Evolutionary conservation across 2,329 filamentous ascomycete genomes (phyloP), one percentile per base, ranked within the genome.

Genomic region (Diaporthe humulicola): DNA sequence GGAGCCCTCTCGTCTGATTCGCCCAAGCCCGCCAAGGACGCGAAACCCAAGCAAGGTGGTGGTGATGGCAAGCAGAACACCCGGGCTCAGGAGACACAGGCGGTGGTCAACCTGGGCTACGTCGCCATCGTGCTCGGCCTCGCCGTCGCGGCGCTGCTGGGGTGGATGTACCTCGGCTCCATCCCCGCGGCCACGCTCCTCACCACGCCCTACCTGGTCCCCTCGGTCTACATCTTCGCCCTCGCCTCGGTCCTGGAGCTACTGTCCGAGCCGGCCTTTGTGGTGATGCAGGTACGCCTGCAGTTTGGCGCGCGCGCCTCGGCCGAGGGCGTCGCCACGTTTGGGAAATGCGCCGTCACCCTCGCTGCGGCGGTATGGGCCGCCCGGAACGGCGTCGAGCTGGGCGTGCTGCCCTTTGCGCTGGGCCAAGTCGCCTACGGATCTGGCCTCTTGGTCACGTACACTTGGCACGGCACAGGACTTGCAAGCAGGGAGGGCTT

Each of bases 341-440:
- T 98, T 64, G 80, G 92, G 45, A 93, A 95, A 78, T 98, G 96
- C 79, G 78, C 93, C 50, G 87, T 91, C 19, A 97, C 95, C 0
- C 95, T 97, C 76, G 90, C 86, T 0, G 86, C 90, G 1, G 95
- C 94, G 2, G 86, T 94, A 7, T 93, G 90, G 87, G 92, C 91
- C 1, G 88, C 90, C 57, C 84, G 80, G 71, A 80, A 78, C 22
- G 85, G 86, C 1, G 77, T 86, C 28, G 88, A 93, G 74, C 81
- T 94, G 2, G 96, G 96, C 8, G 93, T 96, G 1, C 84, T 98
- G 64, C 95, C 97, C 0, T 98, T 98, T 83, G 97, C 96, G 0
- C 84, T 95, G 19, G 97, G 97, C 15, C 95, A 98, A 83, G 83
- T 96, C 42, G 89, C 89, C 14, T 98, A 98, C 83, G 93, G 94